Evolutionary conservation across 1,139 yeast species (phyloP).

Genomic region (Candida sp.): DNA sequence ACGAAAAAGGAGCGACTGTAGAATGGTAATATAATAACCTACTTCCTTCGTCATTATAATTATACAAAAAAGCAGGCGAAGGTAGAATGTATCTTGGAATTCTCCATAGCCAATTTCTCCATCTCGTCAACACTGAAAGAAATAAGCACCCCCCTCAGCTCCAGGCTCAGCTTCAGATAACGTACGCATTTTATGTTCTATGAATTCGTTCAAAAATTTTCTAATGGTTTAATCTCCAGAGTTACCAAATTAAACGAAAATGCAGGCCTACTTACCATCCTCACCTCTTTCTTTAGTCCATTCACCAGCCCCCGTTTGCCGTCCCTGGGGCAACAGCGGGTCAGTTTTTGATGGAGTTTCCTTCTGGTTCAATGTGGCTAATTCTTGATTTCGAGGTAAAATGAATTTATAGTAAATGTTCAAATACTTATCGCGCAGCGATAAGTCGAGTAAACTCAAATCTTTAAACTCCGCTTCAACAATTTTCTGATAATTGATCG

Average conservation of each 20-base stretch:
- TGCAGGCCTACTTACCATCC: conserved; percentile 37
- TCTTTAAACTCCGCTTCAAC: conserved; percentile 21
- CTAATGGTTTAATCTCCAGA: not conserved
- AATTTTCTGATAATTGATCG: conserved; percentile 31
- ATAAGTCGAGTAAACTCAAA: conserved; percentile 17
- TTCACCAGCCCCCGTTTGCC: conserved; percentile 73
- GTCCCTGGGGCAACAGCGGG: conserved; percentile 32
- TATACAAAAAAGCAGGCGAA: too few relatives aligned
- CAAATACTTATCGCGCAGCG: not conserved
- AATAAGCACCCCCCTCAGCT: too few relatives aligned
- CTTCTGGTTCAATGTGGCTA: conserved; percentile 5
- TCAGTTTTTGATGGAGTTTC: conserved; percentile 7
- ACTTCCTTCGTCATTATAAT: too few relatives aligned
- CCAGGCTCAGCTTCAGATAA: too few relatives aligned
- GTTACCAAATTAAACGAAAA: not conserved
- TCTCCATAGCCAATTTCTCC: too few relatives aligned
- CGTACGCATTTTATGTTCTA: too few relatives aligned
- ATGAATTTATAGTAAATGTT: conserved; percentile 24
- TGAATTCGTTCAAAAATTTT: too few relatives aligned
- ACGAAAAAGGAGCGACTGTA: too few relatives aligned
- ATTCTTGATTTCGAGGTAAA: conserved; percentile 20
- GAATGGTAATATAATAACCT: too few relatives aligned
- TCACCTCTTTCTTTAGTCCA: conserved; percentile 84
- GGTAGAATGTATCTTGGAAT: too few relatives aligned
- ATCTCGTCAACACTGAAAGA: too few relatives aligned